A percentile compares a stretch with the other conserved stretches of the same genome.
Conservation (phyloP, 2,329 filamentous ascomycete genomes). For the Sarocladium strictum region DNA sequence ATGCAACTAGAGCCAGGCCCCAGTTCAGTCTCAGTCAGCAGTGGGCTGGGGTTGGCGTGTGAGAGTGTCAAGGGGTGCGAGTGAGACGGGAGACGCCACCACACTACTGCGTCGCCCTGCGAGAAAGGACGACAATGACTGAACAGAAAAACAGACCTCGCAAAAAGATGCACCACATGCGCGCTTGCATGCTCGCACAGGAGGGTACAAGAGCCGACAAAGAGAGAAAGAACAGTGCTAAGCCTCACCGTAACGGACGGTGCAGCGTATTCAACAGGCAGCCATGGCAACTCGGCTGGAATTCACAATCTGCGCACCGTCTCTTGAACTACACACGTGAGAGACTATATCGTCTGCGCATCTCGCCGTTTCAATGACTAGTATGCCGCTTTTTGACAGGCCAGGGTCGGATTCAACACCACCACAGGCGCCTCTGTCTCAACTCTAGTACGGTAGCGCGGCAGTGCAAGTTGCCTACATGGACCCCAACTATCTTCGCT, state of each 20-base stretch:
- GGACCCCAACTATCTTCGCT: not conserved
- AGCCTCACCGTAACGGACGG: conserved; percentile 1
- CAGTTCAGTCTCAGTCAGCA: conserved; percentile 1
- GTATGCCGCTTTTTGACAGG: not conserved
- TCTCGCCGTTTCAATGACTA: not conserved
- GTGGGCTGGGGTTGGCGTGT: not conserved
- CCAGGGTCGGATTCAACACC: not conserved
- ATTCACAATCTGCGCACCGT: not conserved
- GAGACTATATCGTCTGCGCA: too few relatives aligned
- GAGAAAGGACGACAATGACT: not conserved
- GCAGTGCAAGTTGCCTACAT: not conserved
- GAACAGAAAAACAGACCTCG: not conserved
- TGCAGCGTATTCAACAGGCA: not conserved
- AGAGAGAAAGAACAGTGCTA: not conserved
- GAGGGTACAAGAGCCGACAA: not conserved
- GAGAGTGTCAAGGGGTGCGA: conserved; percentile 9
- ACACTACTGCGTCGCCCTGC: not conserved
- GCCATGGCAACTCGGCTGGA: not conserved
- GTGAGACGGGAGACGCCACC: conserved; percentile 7
- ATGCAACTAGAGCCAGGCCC: not conserved
- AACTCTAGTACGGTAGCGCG: not conserved
- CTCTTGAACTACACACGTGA: not conserved
- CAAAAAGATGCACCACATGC: too few relatives aligned
- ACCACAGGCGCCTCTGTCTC: not conserved
- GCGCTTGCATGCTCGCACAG: too few relatives aligned